Base-by-base conservation (phyloP, 805 yeast genomes). In the Ogataea ramenticola region DNA sequence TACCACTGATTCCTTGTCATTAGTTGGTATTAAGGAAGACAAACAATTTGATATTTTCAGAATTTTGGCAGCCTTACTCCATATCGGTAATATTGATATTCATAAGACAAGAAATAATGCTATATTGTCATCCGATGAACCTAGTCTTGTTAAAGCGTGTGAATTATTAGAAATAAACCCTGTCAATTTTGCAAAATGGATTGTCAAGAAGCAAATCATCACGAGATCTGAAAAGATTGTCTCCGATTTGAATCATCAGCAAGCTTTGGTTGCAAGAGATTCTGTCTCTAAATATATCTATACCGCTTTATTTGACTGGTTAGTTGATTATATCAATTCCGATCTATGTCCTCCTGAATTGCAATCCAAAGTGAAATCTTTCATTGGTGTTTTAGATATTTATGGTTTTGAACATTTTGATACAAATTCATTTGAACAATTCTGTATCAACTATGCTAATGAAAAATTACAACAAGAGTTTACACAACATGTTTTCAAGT, bases 391-490 rank as follows among this genome's bases (percentile, higher is more conserved):
- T 27, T 74, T 91, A 55, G 99, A 91, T 82, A 91, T 91, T 55
- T 91, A 91, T 60, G 99, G 99, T 21, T 91, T 91, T 63, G 99
- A 91, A 66, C 97, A 91, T 66, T 91, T 91, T 62, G 90, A 87
- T 53, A 81, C 78, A 56, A 91, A 91, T 67, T 89, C 96, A 9
- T 91, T 91, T 58, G 99, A 91, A 67, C 99, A 91, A 65, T 91
- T 91, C 66, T 91, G 99, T 70, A 90, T 90, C 66, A 90, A 90
- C 64, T 90, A 90, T 63, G 96, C 97, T 38, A 90, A 90, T 66
- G 99, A 91, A 69, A 91, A 91, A 66, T 74, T 91, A 55, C 98
- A 91, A 66, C 98, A 91, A 66, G 97, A 91, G 64, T 91, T 91
- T 66, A 91, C 90, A 57, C 97, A 89, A 69, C 97, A 91, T 58